A percentile compares a stretch with the other conserved stretches of the same genome.
These are phyloP conservation scores for Leptomonas pyrrhocoris DNA, from an alignment of 208 protist genomes.

Conservation along the genomic window DNA sequence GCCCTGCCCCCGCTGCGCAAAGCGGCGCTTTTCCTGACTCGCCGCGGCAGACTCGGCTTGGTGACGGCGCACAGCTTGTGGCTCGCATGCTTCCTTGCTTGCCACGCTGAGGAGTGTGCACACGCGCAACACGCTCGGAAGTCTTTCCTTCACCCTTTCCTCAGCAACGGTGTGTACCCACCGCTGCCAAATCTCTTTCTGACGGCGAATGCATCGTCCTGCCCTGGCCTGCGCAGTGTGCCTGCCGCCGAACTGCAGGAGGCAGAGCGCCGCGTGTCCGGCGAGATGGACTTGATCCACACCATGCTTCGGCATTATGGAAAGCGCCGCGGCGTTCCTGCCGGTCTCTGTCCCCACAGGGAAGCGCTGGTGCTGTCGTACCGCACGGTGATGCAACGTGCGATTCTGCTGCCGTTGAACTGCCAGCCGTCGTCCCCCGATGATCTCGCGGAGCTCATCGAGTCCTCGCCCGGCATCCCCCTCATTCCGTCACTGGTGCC, in stretches of 20 bases:
- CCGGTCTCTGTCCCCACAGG: constrained; percentile 25
- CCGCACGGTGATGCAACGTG: constrained; percentile 62
- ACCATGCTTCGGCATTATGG: constrained; percentile 50
- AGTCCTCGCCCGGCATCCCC: constrained; percentile 43
- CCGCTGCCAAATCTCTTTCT: constrained; percentile 28
- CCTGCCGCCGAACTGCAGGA: constrained; percentile 10
- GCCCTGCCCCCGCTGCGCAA: constrained; percentile 51
- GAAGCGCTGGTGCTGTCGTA: constrained; percentile 51
- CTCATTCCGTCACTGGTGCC: constrained; percentile 82
- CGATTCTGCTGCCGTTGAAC: constrained; percentile 67
- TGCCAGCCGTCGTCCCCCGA: constrained; percentile 74
- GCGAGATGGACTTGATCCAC: constrained; percentile 38
- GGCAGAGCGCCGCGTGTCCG: constrained; percentile 21
- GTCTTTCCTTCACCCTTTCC: constrained; percentile 3
- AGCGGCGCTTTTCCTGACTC: constrained; percentile 54
- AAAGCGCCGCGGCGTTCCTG: constrained; percentile 24
- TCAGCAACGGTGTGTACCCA: constrained; percentile 22
- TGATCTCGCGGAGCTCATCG: constrained; percentile 69
- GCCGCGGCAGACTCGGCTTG: constrained; percentile 50
- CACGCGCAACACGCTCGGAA: background rate
- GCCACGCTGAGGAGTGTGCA: constrained; percentile 17
- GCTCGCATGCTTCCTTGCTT: constrained; percentile 50
- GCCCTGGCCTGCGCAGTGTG: constrained; percentile 16
- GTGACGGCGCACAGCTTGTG: constrained; percentile 50
- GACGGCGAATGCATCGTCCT: constrained; percentile 5